Percentiles rank a stretch among this genome's conserved stretches.
Conservation (phyloP, 164 flowering plant species). For the Vitis rupestris region DNA sequence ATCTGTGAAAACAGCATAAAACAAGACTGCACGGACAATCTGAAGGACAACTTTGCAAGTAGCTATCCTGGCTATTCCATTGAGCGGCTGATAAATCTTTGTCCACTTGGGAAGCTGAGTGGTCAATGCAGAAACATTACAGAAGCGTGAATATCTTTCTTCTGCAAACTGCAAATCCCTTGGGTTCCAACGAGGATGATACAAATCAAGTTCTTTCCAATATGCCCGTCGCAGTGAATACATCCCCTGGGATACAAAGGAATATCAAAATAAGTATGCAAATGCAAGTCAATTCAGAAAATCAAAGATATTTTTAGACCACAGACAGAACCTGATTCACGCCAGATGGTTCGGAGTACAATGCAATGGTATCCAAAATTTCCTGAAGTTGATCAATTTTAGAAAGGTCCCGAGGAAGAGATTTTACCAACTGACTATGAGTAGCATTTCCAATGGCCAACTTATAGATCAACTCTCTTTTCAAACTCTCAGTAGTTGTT, state of each 20-base stretch:
- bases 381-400: slow-evolving; percentile 65
- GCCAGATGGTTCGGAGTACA: slow-evolving; percentile 85
- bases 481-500: slow-evolving; percentile 67
- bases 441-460: slow-evolving; percentile 87
- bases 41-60: slow-evolving; percentile 58
- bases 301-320: not conserved
- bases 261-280: not conserved
- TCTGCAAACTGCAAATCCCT: slow-evolving; percentile 91
- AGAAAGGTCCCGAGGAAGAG: slow-evolving; percentile 83
- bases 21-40: slow-evolving; percentile 74
- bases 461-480: slow-evolving; percentile 76
- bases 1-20: slow-evolving; percentile 65
- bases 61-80: slow-evolving; percentile 64
- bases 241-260: slow-evolving; percentile 61
- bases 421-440: slow-evolving; percentile 82
- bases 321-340: slow-evolving; percentile 73
- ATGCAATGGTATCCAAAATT: slow-evolving; percentile 66
- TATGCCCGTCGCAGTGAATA: slow-evolving; percentile 66
- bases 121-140: slow-evolving; percentile 71
- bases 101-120: slow-evolving; percentile 88
- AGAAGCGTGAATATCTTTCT: slow-evolving; percentile 83
- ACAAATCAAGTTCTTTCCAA: slow-evolving; percentile 93
- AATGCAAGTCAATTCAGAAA: slow-evolving; percentile 1
- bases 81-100: slow-evolving; percentile 69
- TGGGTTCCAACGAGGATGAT: slow-evolving; percentile 90